These are phyloP conservation scores for Eruca vesicaria DNA, from an alignment of 441 rosid species.

Conservation along the genomic window DNA sequence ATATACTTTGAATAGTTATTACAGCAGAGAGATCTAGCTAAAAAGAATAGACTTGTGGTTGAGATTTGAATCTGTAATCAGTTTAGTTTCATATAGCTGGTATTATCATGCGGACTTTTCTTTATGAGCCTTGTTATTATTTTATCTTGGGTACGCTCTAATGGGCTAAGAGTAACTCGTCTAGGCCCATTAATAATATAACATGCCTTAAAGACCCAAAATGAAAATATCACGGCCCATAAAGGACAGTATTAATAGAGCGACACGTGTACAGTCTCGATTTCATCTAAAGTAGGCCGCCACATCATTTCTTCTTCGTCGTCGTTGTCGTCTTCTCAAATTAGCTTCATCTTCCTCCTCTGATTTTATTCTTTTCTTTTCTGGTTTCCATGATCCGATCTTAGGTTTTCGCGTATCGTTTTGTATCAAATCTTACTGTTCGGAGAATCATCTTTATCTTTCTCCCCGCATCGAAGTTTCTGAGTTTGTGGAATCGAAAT, in stretches of 20 bases:
- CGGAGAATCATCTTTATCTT: too few species aligned
- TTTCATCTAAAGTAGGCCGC: not conserved
- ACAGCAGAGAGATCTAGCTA: not conserved
- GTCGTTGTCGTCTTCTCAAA: constrained; percentile 11
- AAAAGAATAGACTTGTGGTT: too few species aligned
- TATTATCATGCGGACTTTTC: too few species aligned
- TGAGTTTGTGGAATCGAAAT: constrained; percentile 20
- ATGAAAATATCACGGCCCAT: constrained; percentile 7
- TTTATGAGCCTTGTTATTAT: not conserved
- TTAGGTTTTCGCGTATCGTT: not conserved
- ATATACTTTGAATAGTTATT: not conserved
- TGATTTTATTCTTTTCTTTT: not conserved
- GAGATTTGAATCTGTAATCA: too few species aligned
- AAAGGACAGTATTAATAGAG: not conserved
- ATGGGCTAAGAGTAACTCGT: too few species aligned
- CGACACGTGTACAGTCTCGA: constrained; percentile 32
- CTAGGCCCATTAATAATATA: too few species aligned
- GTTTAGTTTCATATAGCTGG: too few species aligned
- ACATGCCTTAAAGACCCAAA: too few species aligned
- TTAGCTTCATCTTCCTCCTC: constrained; percentile 13
- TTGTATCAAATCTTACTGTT: not conserved
- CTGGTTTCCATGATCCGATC: constrained; percentile 13
- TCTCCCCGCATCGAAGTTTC: not conserved
- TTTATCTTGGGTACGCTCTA: too few species aligned
- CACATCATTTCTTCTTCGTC: not conserved